A percentile compares a stretch with the other conserved stretches of the same genome.
Evolutionary conservation across 2,329 filamentous ascomycete species (phyloP).

Genomic region (Colletotrichum sp.): DNA sequence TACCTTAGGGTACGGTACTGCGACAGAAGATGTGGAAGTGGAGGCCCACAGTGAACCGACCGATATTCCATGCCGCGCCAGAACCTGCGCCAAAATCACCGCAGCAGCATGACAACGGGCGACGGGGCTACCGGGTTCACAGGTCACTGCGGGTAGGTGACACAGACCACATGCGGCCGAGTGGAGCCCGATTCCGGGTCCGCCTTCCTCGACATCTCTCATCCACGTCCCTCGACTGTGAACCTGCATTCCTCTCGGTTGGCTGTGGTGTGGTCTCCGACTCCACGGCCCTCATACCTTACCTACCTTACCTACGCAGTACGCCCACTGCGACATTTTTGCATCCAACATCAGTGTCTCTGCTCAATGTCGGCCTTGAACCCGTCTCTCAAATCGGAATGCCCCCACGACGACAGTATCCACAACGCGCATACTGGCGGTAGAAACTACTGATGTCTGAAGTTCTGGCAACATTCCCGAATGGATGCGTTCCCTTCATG

Average conservation of each 20-base stretch:
- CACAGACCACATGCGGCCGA: neutral
- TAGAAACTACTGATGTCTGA: neutral
- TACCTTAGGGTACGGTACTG: neutral
- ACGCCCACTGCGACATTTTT: neutral
- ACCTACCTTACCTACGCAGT: neutral
- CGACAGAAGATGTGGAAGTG: neutral
- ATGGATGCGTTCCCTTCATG: too few species aligned
- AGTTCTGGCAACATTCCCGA: neutral
- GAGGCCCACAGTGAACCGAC: neutral
- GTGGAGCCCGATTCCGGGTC: neutral
- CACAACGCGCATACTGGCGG: too few species aligned
- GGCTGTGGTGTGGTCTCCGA: neutral
- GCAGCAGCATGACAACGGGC: neutral
- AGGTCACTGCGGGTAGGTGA: neutral
- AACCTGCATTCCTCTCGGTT: neutral
- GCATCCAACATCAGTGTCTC: neutral
- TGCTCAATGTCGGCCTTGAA: neutral
- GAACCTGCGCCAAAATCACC: neutral
- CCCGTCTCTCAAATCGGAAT: neutral
- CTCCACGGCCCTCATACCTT: neutral
- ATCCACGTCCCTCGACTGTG: too few species aligned
- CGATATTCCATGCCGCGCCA: neutral
- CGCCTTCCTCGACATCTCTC: neutral
- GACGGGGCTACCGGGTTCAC: neutral
- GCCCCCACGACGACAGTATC: neutral